A percentile compares a stretch with the other conserved stretches of the same genome.
Conservation (phyloP, 1,139 yeast genomes). For the Pichia terricola region DNA sequence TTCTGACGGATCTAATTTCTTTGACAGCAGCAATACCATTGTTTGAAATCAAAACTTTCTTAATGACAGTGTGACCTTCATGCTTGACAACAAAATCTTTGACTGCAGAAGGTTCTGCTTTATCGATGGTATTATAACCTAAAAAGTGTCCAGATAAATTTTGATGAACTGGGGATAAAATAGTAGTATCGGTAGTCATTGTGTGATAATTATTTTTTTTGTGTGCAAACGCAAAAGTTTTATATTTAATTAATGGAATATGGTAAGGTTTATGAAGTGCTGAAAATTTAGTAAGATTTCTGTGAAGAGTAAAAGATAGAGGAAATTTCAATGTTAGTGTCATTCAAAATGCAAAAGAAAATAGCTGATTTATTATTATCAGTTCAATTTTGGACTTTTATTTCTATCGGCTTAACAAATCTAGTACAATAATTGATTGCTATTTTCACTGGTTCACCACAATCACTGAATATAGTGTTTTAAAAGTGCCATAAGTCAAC, state of each 20-base stretch:
- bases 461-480: too few species aligned
- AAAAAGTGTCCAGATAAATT: conserved; percentile 61
- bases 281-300: too few species aligned
- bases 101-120: conserved; percentile 66
- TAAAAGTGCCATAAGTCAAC: too few species aligned
- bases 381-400: too few species aligned
- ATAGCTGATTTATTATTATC: too few species aligned
- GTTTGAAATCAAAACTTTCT: conserved; percentile 84
- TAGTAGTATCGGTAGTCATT: conserved; percentile 9
- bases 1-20: conserved; percentile 92
- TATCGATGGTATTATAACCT: conserved; percentile 68
- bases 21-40: conserved; percentile 99
- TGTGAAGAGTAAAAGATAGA: too few species aligned
- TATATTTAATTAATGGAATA: neutral
- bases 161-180: conserved; percentile 17
- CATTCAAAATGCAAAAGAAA: too few species aligned
- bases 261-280: too few species aligned
- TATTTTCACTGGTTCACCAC: too few species aligned
- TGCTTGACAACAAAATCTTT: conserved; percentile 78
- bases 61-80: conserved; percentile 93
- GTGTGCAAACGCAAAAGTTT: neutral
- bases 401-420: too few species aligned
- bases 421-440: too few species aligned
- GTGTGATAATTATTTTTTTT: neutral
- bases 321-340: too few species aligned